These are phyloP conservation scores for Kockiozyma suomiensis DNA, from an alignment of 805 yeast species.

Conservation along the genomic window DNA sequence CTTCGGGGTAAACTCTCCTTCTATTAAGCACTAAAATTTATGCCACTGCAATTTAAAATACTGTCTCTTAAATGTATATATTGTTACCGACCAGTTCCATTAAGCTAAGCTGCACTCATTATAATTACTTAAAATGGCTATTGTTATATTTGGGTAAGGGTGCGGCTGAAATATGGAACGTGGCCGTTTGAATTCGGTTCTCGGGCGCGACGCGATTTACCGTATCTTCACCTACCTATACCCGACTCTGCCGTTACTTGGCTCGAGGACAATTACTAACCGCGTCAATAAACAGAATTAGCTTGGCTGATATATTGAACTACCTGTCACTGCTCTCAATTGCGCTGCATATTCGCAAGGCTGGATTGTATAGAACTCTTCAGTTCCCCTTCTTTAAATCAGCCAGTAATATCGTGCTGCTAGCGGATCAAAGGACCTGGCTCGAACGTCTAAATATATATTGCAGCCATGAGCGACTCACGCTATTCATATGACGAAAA, in stretches of 20 bases:
- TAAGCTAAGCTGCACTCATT: no score
- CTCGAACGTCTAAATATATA: not conserved
- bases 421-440: not conserved
- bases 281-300: not conserved
- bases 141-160: not conserved
- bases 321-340: not conserved
- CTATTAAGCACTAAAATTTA: no score
- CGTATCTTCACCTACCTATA: not conserved
- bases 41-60: no score
- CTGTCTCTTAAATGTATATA: no score
- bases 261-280: not conserved
- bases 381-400: not conserved
- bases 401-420: not conserved
- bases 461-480: constrained; percentile 50
- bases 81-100: not conserved
- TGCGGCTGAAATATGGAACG: constrained; percentile 7
- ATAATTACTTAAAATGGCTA: no score
- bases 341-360: no score
- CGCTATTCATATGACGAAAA: constrained; percentile 83
- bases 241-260: not conserved
- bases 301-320: not conserved
- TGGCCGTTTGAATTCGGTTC: not conserved
- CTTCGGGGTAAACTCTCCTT: no score
- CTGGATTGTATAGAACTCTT: not conserved
- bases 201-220: not conserved